A percentile compares a stretch with the other conserved stretches of the same genome.
Conservation (phyloP, 1,284 basidiomycete genomes). For the Heterobasidion occidentale region DNA sequence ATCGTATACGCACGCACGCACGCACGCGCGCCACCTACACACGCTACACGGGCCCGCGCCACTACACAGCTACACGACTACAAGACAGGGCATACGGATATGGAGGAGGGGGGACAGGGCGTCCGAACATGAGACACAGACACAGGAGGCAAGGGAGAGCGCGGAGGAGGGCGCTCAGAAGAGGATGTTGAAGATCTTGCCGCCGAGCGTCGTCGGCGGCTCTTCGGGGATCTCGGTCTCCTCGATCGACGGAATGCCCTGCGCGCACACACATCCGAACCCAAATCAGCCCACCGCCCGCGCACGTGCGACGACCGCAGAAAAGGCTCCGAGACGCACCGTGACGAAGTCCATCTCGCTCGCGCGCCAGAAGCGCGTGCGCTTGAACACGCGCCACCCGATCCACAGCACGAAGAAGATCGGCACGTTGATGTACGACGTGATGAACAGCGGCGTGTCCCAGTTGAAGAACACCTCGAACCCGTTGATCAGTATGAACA, state of each 20-base stretch:
- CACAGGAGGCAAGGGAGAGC: too few species aligned
- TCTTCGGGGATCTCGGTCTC: conserved; percentile 39
- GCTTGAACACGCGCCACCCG: conserved; percentile 47
- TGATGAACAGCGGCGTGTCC: conserved; percentile 52
- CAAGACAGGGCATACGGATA: too few species aligned
- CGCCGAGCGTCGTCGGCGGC: conserved; percentile 26
- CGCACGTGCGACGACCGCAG: not conserved
- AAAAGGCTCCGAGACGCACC: conserved; percentile 12
- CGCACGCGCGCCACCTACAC: too few species aligned
- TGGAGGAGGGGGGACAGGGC: not conserved
- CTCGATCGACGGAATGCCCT: conserved; percentile 45
- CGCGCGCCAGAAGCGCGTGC: conserved; percentile 40
- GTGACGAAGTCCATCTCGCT: conserved; percentile 57
- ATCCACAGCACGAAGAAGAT: conserved; percentile 40
- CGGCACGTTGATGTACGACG: conserved; percentile 39
- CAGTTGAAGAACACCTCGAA: conserved; percentile 35
- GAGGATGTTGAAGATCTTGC: conserved; percentile 27
- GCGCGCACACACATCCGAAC: not conserved
- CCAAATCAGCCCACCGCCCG: not conserved
- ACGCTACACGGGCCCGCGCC: too few species aligned
- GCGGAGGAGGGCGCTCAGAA: conserved; percentile 21
- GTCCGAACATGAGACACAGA: not conserved
- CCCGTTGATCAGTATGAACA: conserved; percentile 35
- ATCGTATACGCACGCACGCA: too few species aligned
- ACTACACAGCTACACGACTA: too few species aligned